Conservation (phyloP, 1,139 yeast genomes). For the Yamadazyma trypodendri region DNA sequence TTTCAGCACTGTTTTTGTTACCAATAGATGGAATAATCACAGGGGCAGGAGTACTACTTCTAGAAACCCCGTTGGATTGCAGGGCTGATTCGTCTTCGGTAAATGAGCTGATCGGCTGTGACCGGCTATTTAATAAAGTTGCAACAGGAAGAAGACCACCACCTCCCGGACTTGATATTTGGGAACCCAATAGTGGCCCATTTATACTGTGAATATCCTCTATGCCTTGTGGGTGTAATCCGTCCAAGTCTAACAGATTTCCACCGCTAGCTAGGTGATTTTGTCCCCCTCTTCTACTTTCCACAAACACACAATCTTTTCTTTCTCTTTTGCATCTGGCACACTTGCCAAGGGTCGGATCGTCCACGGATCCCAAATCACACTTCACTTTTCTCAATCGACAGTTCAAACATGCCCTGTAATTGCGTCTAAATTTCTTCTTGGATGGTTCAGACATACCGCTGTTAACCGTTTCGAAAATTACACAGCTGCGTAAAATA, state of each 20-base stretch:
- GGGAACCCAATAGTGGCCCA: too few relatives aligned
- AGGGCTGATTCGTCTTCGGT: too few relatives aligned
- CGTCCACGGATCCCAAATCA: conserved; percentile 73
- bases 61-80: neutral
- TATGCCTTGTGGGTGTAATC: neutral
- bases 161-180: neutral
- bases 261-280: conserved; percentile 40
- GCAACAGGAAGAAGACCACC: conserved; percentile 3
- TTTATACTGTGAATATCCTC: too few relatives aligned
- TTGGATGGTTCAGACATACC: conserved; percentile 9
- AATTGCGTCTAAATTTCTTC: conserved; percentile 55
- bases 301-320: conserved; percentile 76
- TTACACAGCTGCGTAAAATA: neutral
- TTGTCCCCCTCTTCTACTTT: conserved; percentile 57
- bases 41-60: neutral
- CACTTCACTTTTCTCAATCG: conserved; percentile 81
- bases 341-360: conserved; percentile 81
- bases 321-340: conserved; percentile 80
- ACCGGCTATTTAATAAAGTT: neutral
- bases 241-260: conserved; percentile 9
- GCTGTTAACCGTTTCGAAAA: conserved; percentile 12
- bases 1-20: conserved; percentile 2
- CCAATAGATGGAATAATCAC: neutral
- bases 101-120: neutral
- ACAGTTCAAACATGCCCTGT: conserved; percentile 82